phyloP scores from a whole-genome alignment of 495 filamentous ascomycete genomes.

The Bombardia bombarda region DNA sequence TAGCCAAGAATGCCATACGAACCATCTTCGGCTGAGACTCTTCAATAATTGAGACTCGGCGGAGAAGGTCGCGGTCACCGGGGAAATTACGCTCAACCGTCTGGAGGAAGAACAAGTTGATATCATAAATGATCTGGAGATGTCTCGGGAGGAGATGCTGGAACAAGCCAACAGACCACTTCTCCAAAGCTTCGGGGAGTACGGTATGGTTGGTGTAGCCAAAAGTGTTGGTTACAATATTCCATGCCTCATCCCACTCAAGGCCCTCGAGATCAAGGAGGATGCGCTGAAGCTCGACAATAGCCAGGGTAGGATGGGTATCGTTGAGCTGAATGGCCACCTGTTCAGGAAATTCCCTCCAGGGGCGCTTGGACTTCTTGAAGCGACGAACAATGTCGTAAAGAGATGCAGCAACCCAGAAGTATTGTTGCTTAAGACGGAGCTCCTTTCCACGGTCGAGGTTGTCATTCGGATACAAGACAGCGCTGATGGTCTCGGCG shows the following conservation, averaged over 20 bases:
- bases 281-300: constrained; percentile 92
- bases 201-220: constrained; percentile 98
- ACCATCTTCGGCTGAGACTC: constrained; percentile 97
- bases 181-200: constrained; percentile 92
- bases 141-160: constrained; percentile 91
- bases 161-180: constrained; percentile 91
- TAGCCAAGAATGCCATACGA: constrained; percentile 89
- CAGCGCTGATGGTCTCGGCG: constrained; percentile 95
- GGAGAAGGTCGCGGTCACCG: constrained; percentile 75
- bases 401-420: constrained; percentile 96
- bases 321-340: constrained; percentile 98
- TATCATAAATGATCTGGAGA: constrained; percentile 96
- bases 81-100: constrained; percentile 83
- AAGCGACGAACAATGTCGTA: constrained; percentile 94
- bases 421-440: constrained; percentile 97
- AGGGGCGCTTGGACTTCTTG: constrained; percentile 89
- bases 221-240: constrained; percentile 62
- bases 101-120: constrained; percentile 92
- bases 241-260: constrained; percentile 91
- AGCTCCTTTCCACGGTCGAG: constrained; percentile 95
- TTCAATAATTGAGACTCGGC: constrained; percentile 89
- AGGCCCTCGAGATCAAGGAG: constrained; percentile 82
- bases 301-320: constrained; percentile 91
- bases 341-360: constrained; percentile 88
- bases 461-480: constrained; percentile 96